These are phyloP conservation scores for Rhizopus sp. DNA, from an alignment of 371 early-diverging fungal species.

Conservation along the genomic window DNA sequence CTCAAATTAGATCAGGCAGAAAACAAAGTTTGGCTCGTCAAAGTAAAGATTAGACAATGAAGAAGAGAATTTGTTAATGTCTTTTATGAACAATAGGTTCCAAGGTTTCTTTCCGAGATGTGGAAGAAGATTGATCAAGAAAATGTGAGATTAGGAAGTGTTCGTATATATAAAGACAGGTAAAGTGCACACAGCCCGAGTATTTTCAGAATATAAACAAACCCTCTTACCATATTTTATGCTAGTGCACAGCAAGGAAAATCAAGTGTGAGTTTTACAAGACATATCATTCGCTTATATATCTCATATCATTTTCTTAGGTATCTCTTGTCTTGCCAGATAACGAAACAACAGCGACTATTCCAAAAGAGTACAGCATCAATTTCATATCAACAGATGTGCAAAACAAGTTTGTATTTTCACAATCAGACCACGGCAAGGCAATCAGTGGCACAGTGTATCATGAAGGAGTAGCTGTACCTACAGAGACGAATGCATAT, in stretches of 20 bases:
- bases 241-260: conserved; percentile 43
- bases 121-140: conserved; percentile 75
- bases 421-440: conserved; percentile 58
- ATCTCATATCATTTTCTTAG: conserved; percentile 17
- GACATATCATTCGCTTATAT: background rate
- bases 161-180: conserved; percentile 72
- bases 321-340: conserved; percentile 67
- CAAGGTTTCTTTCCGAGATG: conserved; percentile 81
- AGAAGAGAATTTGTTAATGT: background rate
- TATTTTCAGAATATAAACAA: background rate
- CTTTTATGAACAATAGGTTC: conserved; percentile 49
- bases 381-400: conserved; percentile 68
- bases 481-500: conserved; percentile 62
- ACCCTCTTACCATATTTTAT: background rate
- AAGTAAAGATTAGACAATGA: conserved; percentile 52
- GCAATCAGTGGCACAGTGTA: conserved; percentile 70
- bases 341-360: conserved; percentile 43
- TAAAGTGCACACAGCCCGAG: conserved; percentile 16
- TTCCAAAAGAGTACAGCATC: conserved; percentile 80
- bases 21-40: conserved; percentile 89
- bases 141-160: conserved; percentile 72
- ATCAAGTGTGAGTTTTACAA: background rate
- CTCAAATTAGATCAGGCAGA: conserved; percentile 64
- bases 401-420: conserved; percentile 77
- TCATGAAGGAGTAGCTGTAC: conserved; percentile 82